Evolutionary conservation across 352 stramenopile species (phyloP).

Genomic region (Globisporangium paddicum): DNA sequence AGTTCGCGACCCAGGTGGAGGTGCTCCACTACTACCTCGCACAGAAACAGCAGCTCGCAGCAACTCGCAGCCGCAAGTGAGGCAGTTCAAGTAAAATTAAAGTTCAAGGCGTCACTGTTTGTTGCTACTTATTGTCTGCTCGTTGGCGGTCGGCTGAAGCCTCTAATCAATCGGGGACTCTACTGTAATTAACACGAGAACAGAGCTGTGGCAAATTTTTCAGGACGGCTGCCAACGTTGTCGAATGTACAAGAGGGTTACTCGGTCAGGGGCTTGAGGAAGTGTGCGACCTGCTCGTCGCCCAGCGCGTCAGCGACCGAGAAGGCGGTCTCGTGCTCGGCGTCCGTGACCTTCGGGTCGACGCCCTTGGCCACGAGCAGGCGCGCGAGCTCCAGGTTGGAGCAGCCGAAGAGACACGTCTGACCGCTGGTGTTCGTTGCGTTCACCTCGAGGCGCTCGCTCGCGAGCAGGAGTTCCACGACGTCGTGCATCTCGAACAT

Average conservation of each 20-base stretch:
- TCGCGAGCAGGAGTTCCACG: slow-evolving; percentile 57
- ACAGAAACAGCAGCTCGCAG: slow-evolving; percentile 18
- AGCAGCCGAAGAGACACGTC: slow-evolving; percentile 82
- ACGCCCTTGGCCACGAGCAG: slow-evolving; percentile 60
- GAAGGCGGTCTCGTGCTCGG: slow-evolving; percentile 63
- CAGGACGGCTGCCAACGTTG: background rate
- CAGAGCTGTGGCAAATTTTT: background rate
- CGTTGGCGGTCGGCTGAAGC: no score
- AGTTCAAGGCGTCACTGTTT: no score
- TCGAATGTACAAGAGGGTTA: background rate
- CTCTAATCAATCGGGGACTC: no score
- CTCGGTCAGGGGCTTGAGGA: slow-evolving; percentile 36
- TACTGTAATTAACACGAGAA: no score
- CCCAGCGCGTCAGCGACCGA: slow-evolving; percentile 69
- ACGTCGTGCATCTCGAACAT: slow-evolving; percentile 86
- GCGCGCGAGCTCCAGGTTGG: slow-evolving; percentile 58
- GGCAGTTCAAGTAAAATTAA: no score
- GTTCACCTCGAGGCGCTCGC: slow-evolving; percentile 55
- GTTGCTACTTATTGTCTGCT: no score
- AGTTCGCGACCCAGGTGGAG: slow-evolving; percentile 30
- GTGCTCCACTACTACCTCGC: slow-evolving; percentile 34
- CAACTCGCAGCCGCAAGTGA: slow-evolving; percentile 1
- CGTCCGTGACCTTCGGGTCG: slow-evolving; percentile 55
- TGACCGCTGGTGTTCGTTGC: slow-evolving; percentile 63
- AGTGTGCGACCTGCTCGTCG: slow-evolving; percentile 69